A percentile compares a stretch with the other conserved stretches of the same genome.
Evolutionary conservation across 805 yeast genomes (phyloP).

Genomic region (Ogataea zsoltii): DNA sequence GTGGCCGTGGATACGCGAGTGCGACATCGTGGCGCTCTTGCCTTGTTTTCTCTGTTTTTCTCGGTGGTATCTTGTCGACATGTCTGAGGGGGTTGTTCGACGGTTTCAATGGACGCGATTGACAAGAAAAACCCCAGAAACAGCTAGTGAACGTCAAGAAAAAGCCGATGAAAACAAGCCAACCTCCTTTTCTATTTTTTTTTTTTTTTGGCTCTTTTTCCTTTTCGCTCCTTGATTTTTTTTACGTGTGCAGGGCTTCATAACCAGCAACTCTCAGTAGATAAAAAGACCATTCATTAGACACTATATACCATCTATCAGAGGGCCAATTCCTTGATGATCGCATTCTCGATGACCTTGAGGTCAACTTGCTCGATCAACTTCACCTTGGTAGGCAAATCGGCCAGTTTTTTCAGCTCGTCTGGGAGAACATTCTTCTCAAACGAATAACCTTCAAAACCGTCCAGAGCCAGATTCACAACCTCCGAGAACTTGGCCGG

Average conservation of each 20-base stretch:
- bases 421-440: conserved; percentile 87
- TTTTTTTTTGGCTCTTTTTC: conserved; percentile 2
- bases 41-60: conserved; percentile 22
- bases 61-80: conserved; percentile 22
- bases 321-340: conserved; percentile 61
- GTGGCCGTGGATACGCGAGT: conserved; percentile 15
- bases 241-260: conserved; percentile 18
- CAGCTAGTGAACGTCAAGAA: not conserved
- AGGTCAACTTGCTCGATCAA: conserved; percentile 71
- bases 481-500: conserved; percentile 99
- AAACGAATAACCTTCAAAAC: conserved; percentile 74
- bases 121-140: not conserved
- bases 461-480: conserved; percentile 74
- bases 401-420: conserved; percentile 72
- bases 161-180: not conserved
- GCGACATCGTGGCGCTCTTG: conserved; percentile 16
- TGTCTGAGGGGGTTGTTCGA: not conserved
- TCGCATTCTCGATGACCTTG: conserved; percentile 71
- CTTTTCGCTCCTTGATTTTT: not conserved
- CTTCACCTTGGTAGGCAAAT: conserved; percentile 72
- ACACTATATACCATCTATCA: conserved; percentile 34
- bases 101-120: not conserved
- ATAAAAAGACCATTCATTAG: too few species aligned
- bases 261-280: conserved; percentile 11
- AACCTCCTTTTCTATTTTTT: not conserved